Conservation (phyloP, 345 rosid species). For the Sonneratia alba region DNA sequence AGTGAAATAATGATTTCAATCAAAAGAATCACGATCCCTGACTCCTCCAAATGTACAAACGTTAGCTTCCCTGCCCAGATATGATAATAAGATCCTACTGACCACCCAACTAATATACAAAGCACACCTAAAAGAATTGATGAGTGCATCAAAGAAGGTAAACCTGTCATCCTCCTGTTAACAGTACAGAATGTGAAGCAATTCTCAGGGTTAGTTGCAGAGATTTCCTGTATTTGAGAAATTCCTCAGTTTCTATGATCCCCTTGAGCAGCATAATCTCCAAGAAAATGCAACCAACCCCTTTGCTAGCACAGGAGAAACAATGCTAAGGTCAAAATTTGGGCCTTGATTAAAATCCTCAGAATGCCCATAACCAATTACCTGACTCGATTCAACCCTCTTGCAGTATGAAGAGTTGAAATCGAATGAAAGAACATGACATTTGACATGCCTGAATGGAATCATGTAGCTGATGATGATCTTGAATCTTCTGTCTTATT, state of each 20-base stretch:
- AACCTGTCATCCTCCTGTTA: background rate
- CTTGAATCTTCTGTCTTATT: slow-evolving; percentile 53
- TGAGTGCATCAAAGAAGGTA: background rate
- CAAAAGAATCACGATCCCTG: background rate
- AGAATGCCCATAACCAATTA: background rate
- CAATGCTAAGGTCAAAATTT: background rate
- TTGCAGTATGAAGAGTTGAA: background rate
- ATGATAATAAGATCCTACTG: background rate
- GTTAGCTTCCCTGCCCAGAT: background rate
- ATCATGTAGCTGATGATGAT: slow-evolving; percentile 35
- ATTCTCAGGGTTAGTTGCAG: background rate
- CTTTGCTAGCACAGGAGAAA: background rate
- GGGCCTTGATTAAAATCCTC: background rate
- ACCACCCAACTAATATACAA: background rate
- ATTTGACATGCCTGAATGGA: slow-evolving; percentile 12
- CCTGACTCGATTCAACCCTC: background rate
- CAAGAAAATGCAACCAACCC: background rate
- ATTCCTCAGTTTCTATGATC: background rate
- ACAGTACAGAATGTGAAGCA: background rate
- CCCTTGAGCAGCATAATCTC: background rate
- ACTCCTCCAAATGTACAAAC: background rate
- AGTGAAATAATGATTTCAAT: background rate
- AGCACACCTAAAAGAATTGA: background rate
- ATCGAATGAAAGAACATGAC: slow-evolving; percentile 13
- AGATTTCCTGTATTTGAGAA: background rate